Percentiles rank a stretch among this genome's conserved stretches.
Evolutionary conservation across 2,329 filamentous ascomycete genomes (phyloP).

Genomic region (Aspergillus candidus): DNA sequence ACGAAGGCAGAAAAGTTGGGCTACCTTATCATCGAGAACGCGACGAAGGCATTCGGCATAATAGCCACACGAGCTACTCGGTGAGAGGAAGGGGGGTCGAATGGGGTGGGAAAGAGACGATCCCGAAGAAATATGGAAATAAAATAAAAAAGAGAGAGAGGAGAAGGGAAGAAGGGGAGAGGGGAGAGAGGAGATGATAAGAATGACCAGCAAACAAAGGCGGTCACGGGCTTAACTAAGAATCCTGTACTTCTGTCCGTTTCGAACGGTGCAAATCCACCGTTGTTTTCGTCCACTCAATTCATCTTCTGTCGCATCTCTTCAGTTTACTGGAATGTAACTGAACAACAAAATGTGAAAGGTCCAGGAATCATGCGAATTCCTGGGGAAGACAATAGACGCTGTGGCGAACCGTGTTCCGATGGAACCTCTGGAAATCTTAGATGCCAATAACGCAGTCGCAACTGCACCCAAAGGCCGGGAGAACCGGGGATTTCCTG

Average conservation of each 20-base stretch:
- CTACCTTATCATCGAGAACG: slow-evolving; percentile 10
- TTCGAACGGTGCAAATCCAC: too few relatives aligned
- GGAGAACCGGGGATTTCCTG: too few relatives aligned
- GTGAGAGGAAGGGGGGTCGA: too few relatives aligned
- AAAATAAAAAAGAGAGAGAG: slow-evolving; percentile 3
- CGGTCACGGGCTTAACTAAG: neutral
- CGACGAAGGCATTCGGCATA: slow-evolving; percentile 18
- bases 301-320: neutral
- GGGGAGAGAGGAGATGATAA: slow-evolving; percentile 1
- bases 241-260: neutral
- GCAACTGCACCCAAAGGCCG: too few relatives aligned
- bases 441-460: too few relatives aligned
- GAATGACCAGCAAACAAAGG: slow-evolving; percentile 2
- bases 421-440: too few relatives aligned
- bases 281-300: neutral
- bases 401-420: neutral
- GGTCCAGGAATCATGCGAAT: neutral
- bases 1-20: slow-evolving; percentile 8
- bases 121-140: neutral
- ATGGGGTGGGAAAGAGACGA: too few relatives aligned
- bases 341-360: neutral
- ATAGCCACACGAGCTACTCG: slow-evolving; percentile 20
- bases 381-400: slow-evolving; percentile 2
- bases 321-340: neutral
- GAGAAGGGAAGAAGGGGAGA: neutral